A percentile compares a stretch with the other conserved stretches of the same genome.
phyloP scores from a whole-genome alignment of 225 moss, liverwort and hornwort species.

The Thuidium tamariscinum region DNA sequence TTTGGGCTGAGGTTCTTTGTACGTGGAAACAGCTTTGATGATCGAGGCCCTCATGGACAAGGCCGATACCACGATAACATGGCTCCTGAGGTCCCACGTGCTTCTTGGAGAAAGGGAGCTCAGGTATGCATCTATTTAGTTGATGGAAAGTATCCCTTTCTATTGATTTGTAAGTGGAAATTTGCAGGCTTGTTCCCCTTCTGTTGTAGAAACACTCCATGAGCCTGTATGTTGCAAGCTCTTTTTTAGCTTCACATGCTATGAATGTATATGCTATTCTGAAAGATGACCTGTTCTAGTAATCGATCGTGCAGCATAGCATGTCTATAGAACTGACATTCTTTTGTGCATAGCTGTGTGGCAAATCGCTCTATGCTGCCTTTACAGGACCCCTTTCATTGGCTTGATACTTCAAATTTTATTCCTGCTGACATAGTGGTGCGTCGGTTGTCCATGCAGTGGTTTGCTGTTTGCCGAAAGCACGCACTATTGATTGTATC shows the following conservation, averaged over 20 bases:
- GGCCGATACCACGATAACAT: constrained; percentile 78
- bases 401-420: background rate
- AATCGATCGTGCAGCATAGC: background rate
- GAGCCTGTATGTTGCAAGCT: background rate
- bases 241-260: background rate
- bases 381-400: background rate
- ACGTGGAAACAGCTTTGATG: constrained; percentile 64
- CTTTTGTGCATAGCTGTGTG: background rate
- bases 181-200: background rate
- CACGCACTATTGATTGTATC: constrained; percentile 73
- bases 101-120: constrained; percentile 85
- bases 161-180: background rate
- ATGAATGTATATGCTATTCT: background rate
- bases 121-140: constrained; percentile 42
- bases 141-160: background rate
- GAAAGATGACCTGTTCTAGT: background rate
- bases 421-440: background rate
- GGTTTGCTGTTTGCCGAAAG: constrained; percentile 80
- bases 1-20: background rate
- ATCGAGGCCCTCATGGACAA: constrained; percentile 91
- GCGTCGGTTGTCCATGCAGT: constrained; percentile 26
- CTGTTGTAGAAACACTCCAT: background rate
- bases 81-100: constrained; percentile 56
- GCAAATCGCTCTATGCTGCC: background rate
- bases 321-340: background rate